Evolutionary conservation across 1,284 basidiomycete species (phyloP).

Genomic region (Ustilago esculenta): DNA sequence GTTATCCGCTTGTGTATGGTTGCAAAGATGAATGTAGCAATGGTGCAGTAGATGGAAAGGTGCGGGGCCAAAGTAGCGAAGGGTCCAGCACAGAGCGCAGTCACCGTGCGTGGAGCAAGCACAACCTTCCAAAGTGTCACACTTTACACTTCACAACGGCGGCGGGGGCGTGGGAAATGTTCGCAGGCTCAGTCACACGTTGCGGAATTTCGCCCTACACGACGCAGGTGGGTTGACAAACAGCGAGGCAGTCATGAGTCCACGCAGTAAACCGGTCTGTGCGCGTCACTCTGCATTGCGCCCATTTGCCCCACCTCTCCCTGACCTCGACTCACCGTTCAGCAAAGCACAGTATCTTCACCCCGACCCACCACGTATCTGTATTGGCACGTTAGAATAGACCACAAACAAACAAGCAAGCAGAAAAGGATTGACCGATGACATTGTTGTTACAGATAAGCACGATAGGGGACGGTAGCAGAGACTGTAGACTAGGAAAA

Average conservation of each 20-base stretch:
- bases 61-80: background rate
- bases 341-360: no score
- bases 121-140: conserved; percentile 6
- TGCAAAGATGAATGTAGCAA: no score
- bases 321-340: background rate
- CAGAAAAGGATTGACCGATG: background rate
- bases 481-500: background rate
- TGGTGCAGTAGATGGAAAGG: no score
- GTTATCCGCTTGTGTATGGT: no score
- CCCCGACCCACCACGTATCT: no score
- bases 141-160: background rate
- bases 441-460: conserved; percentile 30
- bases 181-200: conserved; percentile 2
- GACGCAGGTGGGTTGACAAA: no score
- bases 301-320: background rate
- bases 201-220: conserved; percentile 4
- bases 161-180: no score
- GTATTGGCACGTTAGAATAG: no score
- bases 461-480: no score
- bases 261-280: conserved; percentile 33
- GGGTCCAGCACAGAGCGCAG: no score
- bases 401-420: no score
- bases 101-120: background rate
- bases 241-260: conserved; percentile 1
- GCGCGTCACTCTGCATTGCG: conserved; percentile 29